phyloP scores from a whole-genome alignment of 257 asterid genomes.

The Solanum piurae region DNA sequence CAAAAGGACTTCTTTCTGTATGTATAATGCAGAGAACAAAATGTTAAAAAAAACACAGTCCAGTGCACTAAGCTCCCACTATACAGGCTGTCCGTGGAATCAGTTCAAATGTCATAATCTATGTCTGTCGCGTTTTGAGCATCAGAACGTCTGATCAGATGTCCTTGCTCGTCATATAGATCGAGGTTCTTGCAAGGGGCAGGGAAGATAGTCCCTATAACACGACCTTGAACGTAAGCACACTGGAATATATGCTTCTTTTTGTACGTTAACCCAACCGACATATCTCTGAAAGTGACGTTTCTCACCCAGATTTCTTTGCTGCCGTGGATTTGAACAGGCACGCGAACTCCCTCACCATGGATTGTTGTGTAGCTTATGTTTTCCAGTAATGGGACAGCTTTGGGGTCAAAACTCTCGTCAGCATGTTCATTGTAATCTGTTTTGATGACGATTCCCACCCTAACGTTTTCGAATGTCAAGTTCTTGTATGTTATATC shows the following conservation, averaged over 20 bases:
- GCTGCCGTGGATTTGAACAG: slow-evolving; percentile 21
- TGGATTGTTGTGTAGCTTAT: slow-evolving; percentile 17
- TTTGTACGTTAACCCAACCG: slow-evolving; percentile 9
- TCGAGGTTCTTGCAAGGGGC: slow-evolving; percentile 21
- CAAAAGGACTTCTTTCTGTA: neutral
- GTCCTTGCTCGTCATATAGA: slow-evolving; percentile 15
- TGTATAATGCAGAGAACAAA: neutral
- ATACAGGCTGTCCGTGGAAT: neutral
- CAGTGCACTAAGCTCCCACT: neutral
- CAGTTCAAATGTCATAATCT: slow-evolving; percentile 12
- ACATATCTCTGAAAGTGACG: slow-evolving; percentile 9
- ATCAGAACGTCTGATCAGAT: slow-evolving; percentile 4
- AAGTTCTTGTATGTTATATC: slow-evolving; percentile 12
- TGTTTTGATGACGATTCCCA: slow-evolving; percentile 20
- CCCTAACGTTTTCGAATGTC: slow-evolving; percentile 18
- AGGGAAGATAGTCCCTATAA: slow-evolving; percentile 14
- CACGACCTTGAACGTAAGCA: slow-evolving; percentile 20
- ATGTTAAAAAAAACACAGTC: neutral
- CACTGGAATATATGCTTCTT: slow-evolving; percentile 22
- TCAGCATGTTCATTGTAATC: slow-evolving; percentile 21
- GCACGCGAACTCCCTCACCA: slow-evolving; percentile 21
- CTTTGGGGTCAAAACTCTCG: slow-evolving; percentile 9
- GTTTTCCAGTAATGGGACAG: slow-evolving; percentile 15
- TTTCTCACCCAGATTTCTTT: slow-evolving; percentile 15
- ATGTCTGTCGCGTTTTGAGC: slow-evolving; percentile 15